Evolutionary conservation across 805 yeast genomes (phyloP).

Genomic region (Barnettozyma californica): DNA sequence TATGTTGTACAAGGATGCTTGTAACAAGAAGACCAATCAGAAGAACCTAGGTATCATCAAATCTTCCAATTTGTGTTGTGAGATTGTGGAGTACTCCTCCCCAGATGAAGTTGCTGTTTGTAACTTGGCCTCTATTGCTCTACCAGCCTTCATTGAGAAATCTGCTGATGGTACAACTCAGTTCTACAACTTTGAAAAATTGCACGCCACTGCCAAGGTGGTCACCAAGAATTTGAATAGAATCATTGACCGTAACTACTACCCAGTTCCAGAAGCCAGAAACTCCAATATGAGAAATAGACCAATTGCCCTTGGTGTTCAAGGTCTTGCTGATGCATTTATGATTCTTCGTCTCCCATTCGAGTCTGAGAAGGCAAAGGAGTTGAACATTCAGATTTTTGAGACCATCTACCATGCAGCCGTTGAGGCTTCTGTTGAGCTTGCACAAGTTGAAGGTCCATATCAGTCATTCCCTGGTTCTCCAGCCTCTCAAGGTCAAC

Average conservation of each 20-base stretch:
- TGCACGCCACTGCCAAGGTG: slow-evolving; percentile 75
- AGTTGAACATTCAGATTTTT: slow-evolving; percentile 76
- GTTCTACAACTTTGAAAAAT: slow-evolving; percentile 62
- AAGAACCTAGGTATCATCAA: slow-evolving; percentile 89
- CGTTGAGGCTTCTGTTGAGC: slow-evolving; percentile 78
- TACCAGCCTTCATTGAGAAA: slow-evolving; percentile 67
- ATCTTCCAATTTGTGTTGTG: slow-evolving; percentile 92
- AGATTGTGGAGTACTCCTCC: slow-evolving; percentile 86
- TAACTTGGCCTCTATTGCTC: slow-evolving; percentile 85
- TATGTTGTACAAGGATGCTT: slow-evolving; percentile 88
- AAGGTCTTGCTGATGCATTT: slow-evolving; percentile 90
- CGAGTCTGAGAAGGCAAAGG: slow-evolving; percentile 74
- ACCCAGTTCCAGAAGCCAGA: slow-evolving; percentile 77
- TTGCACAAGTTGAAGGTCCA: slow-evolving; percentile 64
- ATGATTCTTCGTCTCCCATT: slow-evolving; percentile 78
- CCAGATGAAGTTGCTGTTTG: slow-evolving; percentile 95
- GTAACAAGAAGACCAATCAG: slow-evolving; percentile 84
- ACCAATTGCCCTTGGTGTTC: slow-evolving; percentile 97
- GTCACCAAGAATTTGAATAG: slow-evolving; percentile 73
- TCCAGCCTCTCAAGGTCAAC: slow-evolving; percentile 79
- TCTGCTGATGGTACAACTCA: slow-evolving; percentile 40
- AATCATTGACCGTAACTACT: slow-evolving; percentile 78
- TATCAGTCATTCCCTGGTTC: slow-evolving; percentile 77
- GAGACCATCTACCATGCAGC: slow-evolving; percentile 96
- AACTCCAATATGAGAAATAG: slow-evolving; percentile 76